These are phyloP conservation scores for Phyllosticta citribraziliensis DNA, from an alignment of 2,329 filamentous ascomycete species.

Conservation along the genomic window DNA sequence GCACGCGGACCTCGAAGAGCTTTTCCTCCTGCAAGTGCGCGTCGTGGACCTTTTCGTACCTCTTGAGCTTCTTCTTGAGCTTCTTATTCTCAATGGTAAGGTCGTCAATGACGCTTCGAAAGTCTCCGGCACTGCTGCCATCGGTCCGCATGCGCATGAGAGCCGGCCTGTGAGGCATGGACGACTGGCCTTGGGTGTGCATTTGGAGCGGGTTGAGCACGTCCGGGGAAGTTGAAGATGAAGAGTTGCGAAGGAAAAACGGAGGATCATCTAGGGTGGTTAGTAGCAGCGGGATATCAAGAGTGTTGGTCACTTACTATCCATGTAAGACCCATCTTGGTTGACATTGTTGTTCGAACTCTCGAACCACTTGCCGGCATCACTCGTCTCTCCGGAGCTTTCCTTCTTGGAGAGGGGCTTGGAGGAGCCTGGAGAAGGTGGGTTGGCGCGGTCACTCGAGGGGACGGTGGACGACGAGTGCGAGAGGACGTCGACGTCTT, in stretches of 20 bases:
- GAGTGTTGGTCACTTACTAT: neutral
- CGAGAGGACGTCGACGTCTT: neutral
- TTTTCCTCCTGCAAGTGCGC: constrained; percentile 63
- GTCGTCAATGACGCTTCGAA: constrained; percentile 76
- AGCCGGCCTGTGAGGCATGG: constrained; percentile 14
- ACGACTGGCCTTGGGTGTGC: constrained; percentile 16
- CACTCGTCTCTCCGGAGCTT: constrained; percentile 42
- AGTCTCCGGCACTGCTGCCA: constrained; percentile 61
- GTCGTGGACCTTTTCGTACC: constrained; percentile 58
- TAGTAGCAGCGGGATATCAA: neutral
- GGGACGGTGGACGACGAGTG: constrained; percentile 4
- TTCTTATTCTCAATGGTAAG: constrained; percentile 75
- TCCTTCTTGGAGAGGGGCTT: constrained; percentile 24
- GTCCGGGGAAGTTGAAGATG: constrained; percentile 34
- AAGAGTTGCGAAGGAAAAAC: constrained; percentile 37
- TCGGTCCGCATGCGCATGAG: constrained; percentile 30
- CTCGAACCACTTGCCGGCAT: constrained; percentile 44
- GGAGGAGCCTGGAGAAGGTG: constrained; percentile 32
- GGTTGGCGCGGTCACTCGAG: constrained; percentile 20
- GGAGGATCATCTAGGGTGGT: constrained; percentile 29
- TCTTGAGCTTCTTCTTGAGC: constrained; percentile 61
- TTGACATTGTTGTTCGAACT: constrained; percentile 39
- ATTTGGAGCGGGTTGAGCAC: constrained; percentile 14
- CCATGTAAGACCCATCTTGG: constrained; percentile 16
- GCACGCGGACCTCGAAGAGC: constrained; percentile 73